These are phyloP conservation scores for Cucumis melo DNA, from an alignment of 306 rosid species.

Conservation along the genomic window DNA sequence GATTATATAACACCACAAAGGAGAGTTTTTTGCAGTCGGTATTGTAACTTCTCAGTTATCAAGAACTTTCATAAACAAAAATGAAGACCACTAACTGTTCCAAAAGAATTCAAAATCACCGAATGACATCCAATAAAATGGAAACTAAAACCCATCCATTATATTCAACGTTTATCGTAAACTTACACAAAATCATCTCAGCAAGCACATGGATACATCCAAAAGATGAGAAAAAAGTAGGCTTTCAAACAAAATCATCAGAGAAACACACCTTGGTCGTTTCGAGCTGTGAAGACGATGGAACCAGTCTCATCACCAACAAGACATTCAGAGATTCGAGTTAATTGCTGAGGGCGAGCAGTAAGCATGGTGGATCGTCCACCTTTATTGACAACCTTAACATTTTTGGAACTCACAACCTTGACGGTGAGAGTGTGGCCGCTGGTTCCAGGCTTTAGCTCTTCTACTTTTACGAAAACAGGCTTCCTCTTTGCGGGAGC, in stretches of 20 bases:
- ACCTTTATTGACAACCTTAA: conserved; percentile 24
- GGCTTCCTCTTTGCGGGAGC: conserved; percentile 60
- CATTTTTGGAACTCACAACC: conserved; percentile 47
- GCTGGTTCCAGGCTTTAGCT: conserved; percentile 60
- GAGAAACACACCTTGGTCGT: conserved; percentile 51
- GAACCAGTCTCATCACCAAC: conserved; percentile 72
- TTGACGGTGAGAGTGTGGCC: conserved; percentile 81
- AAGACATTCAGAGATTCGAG: conserved; percentile 64
- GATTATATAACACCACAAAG: background rate
- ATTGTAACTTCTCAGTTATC: background rate
- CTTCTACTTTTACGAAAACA: conserved; percentile 64
- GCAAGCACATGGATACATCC: background rate
- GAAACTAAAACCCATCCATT: too few species aligned
- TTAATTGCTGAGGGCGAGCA: conserved; percentile 30
- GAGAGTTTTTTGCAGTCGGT: background rate
- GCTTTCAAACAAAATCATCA: background rate
- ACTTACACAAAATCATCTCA: background rate
- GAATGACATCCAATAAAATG: background rate
- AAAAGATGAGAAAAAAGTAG: background rate
- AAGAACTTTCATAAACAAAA: background rate
- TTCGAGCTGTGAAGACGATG: conserved; percentile 75
- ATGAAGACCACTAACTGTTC: background rate
- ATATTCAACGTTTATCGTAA: background rate
- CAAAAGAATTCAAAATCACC: background rate
- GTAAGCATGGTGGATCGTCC: conserved; percentile 39